Evolutionary conservation across 306 rosid species (phyloP).

Genomic region (Sicyos edulis): DNA sequence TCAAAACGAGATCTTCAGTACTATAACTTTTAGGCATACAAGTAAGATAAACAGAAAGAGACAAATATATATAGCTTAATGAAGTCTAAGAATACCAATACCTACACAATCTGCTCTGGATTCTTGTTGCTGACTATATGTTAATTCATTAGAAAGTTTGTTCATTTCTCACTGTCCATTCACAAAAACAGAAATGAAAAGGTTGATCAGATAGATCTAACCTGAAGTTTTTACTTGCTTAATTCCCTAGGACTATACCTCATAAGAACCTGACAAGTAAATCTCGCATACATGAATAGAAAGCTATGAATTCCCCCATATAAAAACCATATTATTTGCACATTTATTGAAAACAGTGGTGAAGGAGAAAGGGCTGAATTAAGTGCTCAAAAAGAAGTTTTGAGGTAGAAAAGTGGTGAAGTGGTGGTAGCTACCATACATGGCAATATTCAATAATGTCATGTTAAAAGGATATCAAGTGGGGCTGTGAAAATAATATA

Average conservation of each 20-base stretch:
- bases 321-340: no score
- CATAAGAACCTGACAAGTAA: constrained; percentile 8
- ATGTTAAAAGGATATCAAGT: constrained; percentile 15
- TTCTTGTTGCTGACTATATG: constrained; percentile 10
- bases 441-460: constrained; percentile 19
- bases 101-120: constrained; percentile 14
- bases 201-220: neutral
- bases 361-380: neutral
- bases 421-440: constrained; percentile 15
- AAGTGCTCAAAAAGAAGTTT: no score
- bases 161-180: neutral
- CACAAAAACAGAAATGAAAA: constrained; percentile 11
- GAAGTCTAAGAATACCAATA: neutral
- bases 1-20: constrained; percentile 7
- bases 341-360: neutral
- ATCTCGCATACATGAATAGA: constrained; percentile 4
- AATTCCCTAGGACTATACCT: constrained; percentile 5
- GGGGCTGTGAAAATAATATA: constrained; percentile 9
- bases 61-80: constrained; percentile 15
- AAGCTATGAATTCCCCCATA: constrained; percentile 4
- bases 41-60: constrained; percentile 19
- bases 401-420: constrained; percentile 13
- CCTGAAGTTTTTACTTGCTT: neutral
- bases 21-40: constrained; percentile 9
- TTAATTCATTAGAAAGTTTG: neutral